Evolutionary conservation across 164 flowering plant genomes (phyloP), one percentile per base, ranked within the genome.

Genomic region (Houttuynia cordata): DNA sequence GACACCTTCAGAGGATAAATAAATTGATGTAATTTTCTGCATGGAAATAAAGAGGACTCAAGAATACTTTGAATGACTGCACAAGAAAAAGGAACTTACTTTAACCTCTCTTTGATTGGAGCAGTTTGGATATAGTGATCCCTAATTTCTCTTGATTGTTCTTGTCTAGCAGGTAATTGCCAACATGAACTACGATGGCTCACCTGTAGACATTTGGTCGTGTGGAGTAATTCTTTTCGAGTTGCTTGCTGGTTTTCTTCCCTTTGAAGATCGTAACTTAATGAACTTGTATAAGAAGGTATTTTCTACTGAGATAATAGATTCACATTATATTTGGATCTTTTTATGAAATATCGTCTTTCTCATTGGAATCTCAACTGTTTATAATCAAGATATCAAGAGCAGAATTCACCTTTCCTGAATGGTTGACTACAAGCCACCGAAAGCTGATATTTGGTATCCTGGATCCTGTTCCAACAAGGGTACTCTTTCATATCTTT

Each of bases 181-280:
- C 53, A 69, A 67, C 57, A 79, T 67, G 68, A 70, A 68, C 41
- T 85, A 87, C 45, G 81, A 80, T 15, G 95, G 95, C 60, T 76
- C 85, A 34, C 75, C 83, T 10, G 83, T 81, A 56, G 91, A 87
- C 76, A 66, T 81, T 69, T 87, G 91, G 88, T 79, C 95, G 14
- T 85, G 95, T 67, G 95, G 95, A 56, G 88, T 87, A 23, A 76
- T 87, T 60, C 81, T 87, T 24, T 87, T 80, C 47, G 87, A 82
- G 67, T 40, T 84, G 61, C 83, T 83, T 7, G 75, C 91, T 0
- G 88, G 95, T 22, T 68, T 60, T 80, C 74, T 85, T 12, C 95
- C 95, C 53, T 87, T 87, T 61, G 83, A 83, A 20, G 91, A 87
- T 45, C 76, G 64, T 0, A 83, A 70, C 65, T 69, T 87, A 55